Evolutionary conservation across 306 rosid genomes (phyloP), one percentile per base, ranked within the genome.

Genomic region (Heteromeles arbutifolia): DNA sequence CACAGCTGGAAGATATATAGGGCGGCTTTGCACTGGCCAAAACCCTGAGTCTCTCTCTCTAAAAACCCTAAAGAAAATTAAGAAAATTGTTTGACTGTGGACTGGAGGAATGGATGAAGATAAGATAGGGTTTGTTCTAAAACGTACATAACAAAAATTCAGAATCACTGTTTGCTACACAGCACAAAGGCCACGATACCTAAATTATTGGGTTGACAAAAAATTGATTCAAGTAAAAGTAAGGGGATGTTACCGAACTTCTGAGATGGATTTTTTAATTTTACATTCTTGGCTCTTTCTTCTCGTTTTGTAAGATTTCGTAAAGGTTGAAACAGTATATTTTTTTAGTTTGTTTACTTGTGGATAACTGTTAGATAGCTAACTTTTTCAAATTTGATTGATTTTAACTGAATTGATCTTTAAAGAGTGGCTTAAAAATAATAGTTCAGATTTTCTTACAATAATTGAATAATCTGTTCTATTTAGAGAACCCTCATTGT

Each of bases 21-120:
- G 88, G 84, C 87, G 89, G 90, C 94, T 79, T 83, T 77, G 78
- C 86, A 82, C 86, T 77, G 72, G 79, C 64, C 80, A 74, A 17
- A 57, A 67, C 34, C 19, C 34, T 21, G 45, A 8, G 32, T 56
- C 52, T 56, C 75, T 54, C 26, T 39, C 54, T n/a, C 29, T 37
- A 22, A 12, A 58, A 39, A 34, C 66, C 76, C 66, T 19, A 56
- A 7, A 18, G 39, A 57, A 61, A 29, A 59, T 11, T 28, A 31
- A 39, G 28, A 59, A 71, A 15, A 18, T 7, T 39, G 56, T 75
- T 75, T 14, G 65, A 31, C 70, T 18, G 61, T 17, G 45, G 74
- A 31, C 45, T 53, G 31, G 29, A 53, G 54, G 54, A 48, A 48
- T 48, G 18, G 21, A 14, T 17, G 53, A 18, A 48, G 19, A 15